A percentile compares a stretch with the other conserved stretches of the same genome.
Conservation (phyloP, 192 early-diverging fungal genomes). For the Backusella mclennaniae region DNA sequence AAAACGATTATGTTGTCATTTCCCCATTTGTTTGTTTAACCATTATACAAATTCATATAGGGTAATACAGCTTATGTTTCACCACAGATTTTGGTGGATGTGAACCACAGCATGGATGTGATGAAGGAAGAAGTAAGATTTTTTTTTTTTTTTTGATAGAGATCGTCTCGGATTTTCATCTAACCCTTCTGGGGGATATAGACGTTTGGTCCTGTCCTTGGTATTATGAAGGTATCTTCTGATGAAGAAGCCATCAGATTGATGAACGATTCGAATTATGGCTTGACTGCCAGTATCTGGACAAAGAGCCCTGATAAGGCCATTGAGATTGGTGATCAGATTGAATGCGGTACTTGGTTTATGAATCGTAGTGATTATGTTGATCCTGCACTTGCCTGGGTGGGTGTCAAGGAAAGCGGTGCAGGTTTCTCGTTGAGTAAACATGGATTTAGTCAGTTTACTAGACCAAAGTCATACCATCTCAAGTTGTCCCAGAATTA, state of each 20-base stretch:
- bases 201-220: constrained; percentile 82
- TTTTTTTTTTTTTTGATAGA: too few relatives aligned
- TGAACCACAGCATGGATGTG: constrained; percentile 70
- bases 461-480: constrained; percentile 42
- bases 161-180: too few relatives aligned
- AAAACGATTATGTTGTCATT: neutral
- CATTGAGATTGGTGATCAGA: constrained; percentile 55
- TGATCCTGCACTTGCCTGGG: constrained; percentile 80
- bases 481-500: constrained; percentile 27
- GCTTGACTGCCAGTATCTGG: constrained; percentile 81
- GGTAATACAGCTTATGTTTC: constrained; percentile 64
- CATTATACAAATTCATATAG: constrained; percentile 19
- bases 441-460: constrained; percentile 72
- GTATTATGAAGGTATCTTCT: constrained; percentile 67
- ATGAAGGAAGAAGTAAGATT: constrained; percentile 68
- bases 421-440: constrained; percentile 67
- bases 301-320: constrained; percentile 62
- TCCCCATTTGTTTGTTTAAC: neutral
- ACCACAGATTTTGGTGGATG: constrained; percentile 74
- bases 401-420: constrained; percentile 74
- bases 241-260: constrained; percentile 74
- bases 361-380: constrained; percentile 85
- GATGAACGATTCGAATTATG: constrained; percentile 83
- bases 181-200: neutral
- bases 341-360: constrained; percentile 81